Conservation (phyloP, 1,284 basidiomycete genomes). For the Sporisorium exsertum region DNA sequence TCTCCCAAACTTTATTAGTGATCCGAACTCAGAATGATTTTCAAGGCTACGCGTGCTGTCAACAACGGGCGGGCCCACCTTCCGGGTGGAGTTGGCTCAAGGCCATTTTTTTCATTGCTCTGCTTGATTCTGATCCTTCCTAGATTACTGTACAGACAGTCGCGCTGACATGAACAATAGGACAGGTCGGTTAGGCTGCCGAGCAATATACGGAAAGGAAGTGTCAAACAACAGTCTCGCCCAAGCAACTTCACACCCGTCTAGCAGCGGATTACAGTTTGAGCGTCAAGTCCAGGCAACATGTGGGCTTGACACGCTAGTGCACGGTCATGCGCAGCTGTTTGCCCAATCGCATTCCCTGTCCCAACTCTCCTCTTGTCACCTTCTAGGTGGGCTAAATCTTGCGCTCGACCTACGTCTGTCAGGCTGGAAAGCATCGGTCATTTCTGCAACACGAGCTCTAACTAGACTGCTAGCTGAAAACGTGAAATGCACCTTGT, state of each 20-base stretch:
- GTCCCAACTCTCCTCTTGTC: background rate
- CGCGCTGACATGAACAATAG: no score
- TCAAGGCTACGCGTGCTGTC: slow-evolving; percentile 7
- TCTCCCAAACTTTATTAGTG: background rate
- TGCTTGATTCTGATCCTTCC: background rate
- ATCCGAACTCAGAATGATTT: background rate
- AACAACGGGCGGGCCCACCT: background rate
- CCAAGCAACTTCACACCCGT: background rate
- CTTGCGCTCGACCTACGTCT: no score
- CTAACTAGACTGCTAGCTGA: no score
- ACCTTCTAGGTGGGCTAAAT: no score
- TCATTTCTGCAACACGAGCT: no score
- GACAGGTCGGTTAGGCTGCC: no score
- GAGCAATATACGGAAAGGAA: no score
- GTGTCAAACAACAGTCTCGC: no score
- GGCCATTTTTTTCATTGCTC: background rate
- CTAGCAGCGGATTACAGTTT: background rate
- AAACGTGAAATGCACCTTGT: no score
- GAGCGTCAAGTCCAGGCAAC: background rate
- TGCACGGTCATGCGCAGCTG: background rate
- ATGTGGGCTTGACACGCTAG: background rate
- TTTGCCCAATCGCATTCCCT: background rate
- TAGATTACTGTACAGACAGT: no score
- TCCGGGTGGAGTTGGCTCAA: background rate
- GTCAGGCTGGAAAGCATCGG: no score